A percentile compares a stretch with the other conserved stretches of the same genome.
phyloP scores from a whole-genome alignment of 2,329 filamentous ascomycete genomes.

The Epichloe sylvatica region DNA sequence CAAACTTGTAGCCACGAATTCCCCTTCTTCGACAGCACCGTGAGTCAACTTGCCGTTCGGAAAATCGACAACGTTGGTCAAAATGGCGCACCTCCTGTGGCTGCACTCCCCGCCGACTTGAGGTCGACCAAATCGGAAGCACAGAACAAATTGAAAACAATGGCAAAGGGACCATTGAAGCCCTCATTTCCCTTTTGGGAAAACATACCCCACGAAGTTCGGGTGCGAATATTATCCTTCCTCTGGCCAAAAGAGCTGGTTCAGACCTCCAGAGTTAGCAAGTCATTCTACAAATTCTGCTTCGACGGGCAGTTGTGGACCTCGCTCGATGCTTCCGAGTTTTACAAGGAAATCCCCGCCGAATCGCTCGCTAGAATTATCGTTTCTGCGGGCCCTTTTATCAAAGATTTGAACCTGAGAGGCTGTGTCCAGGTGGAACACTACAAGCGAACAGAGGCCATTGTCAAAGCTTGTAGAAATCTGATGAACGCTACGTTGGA shows the following conservation, averaged over 20 bases:
- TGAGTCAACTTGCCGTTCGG: slow-evolving; percentile 36
- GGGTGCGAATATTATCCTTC: slow-evolving; percentile 62
- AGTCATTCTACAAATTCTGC: slow-evolving; percentile 66
- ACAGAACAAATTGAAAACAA: slow-evolving; percentile 9
- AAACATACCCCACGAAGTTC: slow-evolving; percentile 69
- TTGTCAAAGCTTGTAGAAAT: slow-evolving; percentile 76
- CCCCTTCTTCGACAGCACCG: slow-evolving; percentile 27
- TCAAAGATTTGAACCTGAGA: slow-evolving; percentile 77
- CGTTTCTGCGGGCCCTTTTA: slow-evolving; percentile 70
- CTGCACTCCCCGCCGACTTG: slow-evolving; percentile 51
- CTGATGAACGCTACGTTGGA: slow-evolving; percentile 78
- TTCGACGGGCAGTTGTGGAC: slow-evolving; percentile 94
- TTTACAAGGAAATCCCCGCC: slow-evolving; percentile 76
- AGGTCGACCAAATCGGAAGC: slow-evolving; percentile 26
- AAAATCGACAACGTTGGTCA: slow-evolving; percentile 38
- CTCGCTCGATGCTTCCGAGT: slow-evolving; percentile 68
- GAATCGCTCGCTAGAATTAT: slow-evolving; percentile 77
- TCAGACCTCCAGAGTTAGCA: slow-evolving; percentile 61
- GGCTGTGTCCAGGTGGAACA: slow-evolving; percentile 84
- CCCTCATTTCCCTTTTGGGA: slow-evolving; percentile 56
- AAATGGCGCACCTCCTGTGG: slow-evolving; percentile 30
- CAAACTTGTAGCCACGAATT: slow-evolving; percentile 27
- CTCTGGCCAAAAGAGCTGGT: slow-evolving; percentile 71
- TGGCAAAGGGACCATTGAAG: slow-evolving; percentile 14
- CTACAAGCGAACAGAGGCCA: slow-evolving; percentile 59